Base-by-base conservation (phyloP, 1,284 basidiomycete genomes). In the Sanghuangporus baumii region DNA sequence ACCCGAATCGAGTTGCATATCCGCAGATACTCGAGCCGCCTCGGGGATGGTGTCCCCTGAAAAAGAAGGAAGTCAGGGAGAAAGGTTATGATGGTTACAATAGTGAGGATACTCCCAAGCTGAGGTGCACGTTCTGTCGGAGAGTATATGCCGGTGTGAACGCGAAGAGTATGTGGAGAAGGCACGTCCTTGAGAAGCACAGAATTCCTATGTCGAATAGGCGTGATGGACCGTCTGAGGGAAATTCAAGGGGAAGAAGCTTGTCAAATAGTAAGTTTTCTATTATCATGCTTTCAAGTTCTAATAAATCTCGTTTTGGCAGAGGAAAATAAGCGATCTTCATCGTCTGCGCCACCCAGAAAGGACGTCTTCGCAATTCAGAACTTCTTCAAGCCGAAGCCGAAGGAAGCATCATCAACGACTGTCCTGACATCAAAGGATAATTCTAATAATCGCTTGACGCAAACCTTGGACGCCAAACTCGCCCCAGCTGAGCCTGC, bases 131-230 rank as follows among this genome's bases (percentile, higher is more conserved):
- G 1, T 91, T 92, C 70, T 92, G 89, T 68, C 77, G 89, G 64
- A 80, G 89, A 65, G 87, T 84, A 3, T 92, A 92, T 67, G 87
- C 88, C 3, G 89, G 89, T 9, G 87, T 90, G 31, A 92, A 92
- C 70, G 90, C 89, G 8, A 91, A 92, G 73, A 91, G 89, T 68
- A 92, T 92, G 89, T 92, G 90, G 89, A 76, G 90, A 62, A 79
- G 89, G 61, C 89, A 92, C 72, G 89, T 92, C 18, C 90, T 87
- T 66, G 89, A 92, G 74, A 92, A 92, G 69, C 89, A 92, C 72
- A 91, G 89, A 73, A 89, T 92, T 69, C 87, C 89, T 37, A 92
- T 92, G 89, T 80, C 88, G 41, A 92, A 92, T 68, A 79, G 89
- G 46, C 83, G 89, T 59, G 89, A 90, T 66, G 84, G 80, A 55